Conservation (phyloP, 768 basidiomycete genomes). For the Calocybe indica region DNA sequence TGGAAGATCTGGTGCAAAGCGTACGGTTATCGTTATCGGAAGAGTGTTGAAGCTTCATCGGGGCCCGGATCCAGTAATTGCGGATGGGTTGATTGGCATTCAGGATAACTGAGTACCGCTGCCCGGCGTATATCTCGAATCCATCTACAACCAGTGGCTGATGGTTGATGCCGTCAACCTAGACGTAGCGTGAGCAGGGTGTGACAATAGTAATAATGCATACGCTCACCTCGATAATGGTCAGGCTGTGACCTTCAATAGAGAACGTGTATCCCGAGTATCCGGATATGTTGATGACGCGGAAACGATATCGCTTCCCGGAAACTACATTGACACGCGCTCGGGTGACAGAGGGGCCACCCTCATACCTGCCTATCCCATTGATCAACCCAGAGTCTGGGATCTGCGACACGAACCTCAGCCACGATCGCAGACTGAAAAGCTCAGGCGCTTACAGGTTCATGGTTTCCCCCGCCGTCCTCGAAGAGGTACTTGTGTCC, state of each 20-base stretch:
- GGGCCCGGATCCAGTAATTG: constrained; percentile 37
- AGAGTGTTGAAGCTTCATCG: constrained; percentile 22
- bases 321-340: constrained; percentile 27
- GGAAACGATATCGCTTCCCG: constrained; percentile 31
- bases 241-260: constrained; percentile 20
- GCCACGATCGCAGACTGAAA: not conserved
- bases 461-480: constrained; percentile 6
- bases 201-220: not conserved
- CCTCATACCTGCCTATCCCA: constrained; percentile 23
- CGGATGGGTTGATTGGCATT: constrained; percentile 12
- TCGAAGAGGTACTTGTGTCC: constrained; percentile 5
- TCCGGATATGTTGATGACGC: constrained; percentile 33
- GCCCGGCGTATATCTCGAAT: constrained; percentile 23
- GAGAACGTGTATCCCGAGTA: constrained; percentile 18
- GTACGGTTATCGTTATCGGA: constrained; percentile 7
- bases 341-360: constrained; percentile 27
- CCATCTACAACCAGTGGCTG: constrained; percentile 21
- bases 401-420: constrained; percentile 12
- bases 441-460: constrained; percentile 5
- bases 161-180: constrained; percentile 26
- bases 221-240: constrained; percentile 27
- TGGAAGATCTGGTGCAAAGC: not conserved
- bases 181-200: constrained; percentile 9
- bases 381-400: constrained; percentile 29
- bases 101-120: constrained; percentile 23